Conservation (phyloP, 1,284 basidiomycete species). For the Malassezia dermatis region DNA sequence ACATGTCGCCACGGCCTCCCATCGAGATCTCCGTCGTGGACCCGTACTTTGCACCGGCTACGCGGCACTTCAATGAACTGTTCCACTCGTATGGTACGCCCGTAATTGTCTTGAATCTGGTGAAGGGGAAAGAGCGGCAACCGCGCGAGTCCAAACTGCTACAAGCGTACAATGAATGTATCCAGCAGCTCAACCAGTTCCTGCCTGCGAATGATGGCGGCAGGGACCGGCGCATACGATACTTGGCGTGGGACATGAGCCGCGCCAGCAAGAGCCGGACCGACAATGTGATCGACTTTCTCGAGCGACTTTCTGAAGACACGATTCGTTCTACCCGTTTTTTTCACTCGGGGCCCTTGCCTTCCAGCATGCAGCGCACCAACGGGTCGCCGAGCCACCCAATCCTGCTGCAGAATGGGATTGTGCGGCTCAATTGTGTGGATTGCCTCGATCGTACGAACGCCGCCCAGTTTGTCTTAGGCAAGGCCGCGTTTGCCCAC, state of each 20-base stretch:
- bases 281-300: slow-evolving; percentile 86
- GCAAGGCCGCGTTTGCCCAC: slow-evolving; percentile 85
- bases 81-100: slow-evolving; percentile 82
- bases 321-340: slow-evolving; percentile 82
- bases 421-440: slow-evolving; percentile 57
- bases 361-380: neutral
- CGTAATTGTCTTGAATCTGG: slow-evolving; percentile 86
- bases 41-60: slow-evolving; percentile 86
- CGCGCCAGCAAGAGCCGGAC: slow-evolving; percentile 60
- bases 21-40: slow-evolving; percentile 84
- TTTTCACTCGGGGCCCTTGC: slow-evolving; percentile 61
- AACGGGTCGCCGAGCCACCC: neutral
- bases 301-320: slow-evolving; percentile 92
- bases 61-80: slow-evolving; percentile 84
- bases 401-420: slow-evolving; percentile 77
- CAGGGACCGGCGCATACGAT: slow-evolving; percentile 70
- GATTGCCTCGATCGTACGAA: slow-evolving; percentile 92
- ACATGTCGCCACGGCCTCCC: slow-evolving; percentile 81
- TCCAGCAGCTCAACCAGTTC: slow-evolving; percentile 89
- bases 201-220: slow-evolving; percentile 53
- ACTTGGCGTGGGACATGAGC: slow-evolving; percentile 85
- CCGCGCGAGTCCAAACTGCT: slow-evolving; percentile 88
- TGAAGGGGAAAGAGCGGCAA: slow-evolving; percentile 56
- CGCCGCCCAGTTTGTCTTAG: slow-evolving; percentile 93
- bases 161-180: slow-evolving; percentile 82